Evolutionary conservation across 495 filamentous ascomycete species (phyloP), one percentile per base, ranked within the genome.

Genomic region (Penicillium pancosmium): DNA sequence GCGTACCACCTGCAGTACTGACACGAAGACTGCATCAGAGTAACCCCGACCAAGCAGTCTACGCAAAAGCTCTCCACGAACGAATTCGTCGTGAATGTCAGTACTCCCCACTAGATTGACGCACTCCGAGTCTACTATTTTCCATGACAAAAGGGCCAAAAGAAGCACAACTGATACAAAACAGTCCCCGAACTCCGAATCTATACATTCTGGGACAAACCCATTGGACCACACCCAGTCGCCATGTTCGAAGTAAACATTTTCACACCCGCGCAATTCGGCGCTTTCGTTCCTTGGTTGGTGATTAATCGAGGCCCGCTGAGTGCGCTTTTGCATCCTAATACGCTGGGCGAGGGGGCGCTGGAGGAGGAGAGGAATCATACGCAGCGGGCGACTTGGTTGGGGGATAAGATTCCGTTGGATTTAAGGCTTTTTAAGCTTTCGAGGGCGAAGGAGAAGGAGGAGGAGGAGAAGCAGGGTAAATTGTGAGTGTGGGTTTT

Each of bases 191-290:
- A 97, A 68, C 81, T 96, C 16, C 83, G 91, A 43, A 87, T 95
- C 64, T 96, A 96, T 70, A 75, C 71, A 3, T 77, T 95, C 61
- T 95, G 83, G 80, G 87, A 94, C 63, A 68, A 76, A 40, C 91
- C 91, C 3, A 68, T 96, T 6, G 92, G 92, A 0, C 92, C 92
- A 3, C 92, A 97, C 65, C 87, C 88, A 0, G 73, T 91, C 0
- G 90, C 85, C 47, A 97, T 97, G 92, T 84, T 97, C 62, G 92
- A 97, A 71, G 93, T 96, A 15, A 94, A 94, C 60, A 38, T 97
- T 27, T 89, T 92, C 70, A 91, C 87, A 0, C 92, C 92, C 0
- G 85, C 85, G 5, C 90, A 97, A 70, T 94, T 96, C 63, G 92
- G 92, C 3, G 92, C 92, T 0, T 93, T 96, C 62, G 70, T 96